Base-by-base conservation (phyloP, 495 filamentous ascomycete species). In the Evernia prunastri region DNA sequence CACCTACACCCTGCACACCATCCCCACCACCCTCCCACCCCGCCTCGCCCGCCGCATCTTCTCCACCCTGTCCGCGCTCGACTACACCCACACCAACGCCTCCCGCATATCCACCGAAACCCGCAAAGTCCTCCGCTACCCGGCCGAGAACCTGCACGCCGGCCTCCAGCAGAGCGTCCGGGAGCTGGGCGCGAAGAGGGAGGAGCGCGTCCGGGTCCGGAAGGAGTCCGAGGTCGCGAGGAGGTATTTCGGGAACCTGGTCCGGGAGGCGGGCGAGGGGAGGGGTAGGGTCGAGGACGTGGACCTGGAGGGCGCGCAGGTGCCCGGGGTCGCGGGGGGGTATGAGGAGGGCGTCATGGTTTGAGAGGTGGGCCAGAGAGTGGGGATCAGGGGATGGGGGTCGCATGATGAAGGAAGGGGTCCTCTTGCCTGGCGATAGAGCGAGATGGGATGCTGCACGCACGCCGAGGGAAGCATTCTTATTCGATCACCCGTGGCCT, bases 71-170 rank as follows among this genome's bases (percentile, higher is more conserved):
- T 78, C 80, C 29, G 80, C 85, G 27, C 85, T 96, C 72, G 94
- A 98, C 77, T 98, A 97, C 72, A 88, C 92, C 15, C 95, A 98
- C 75, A 75, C 82, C 64, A 98, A 98, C 78, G 83, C 89, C 67
- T 81, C 81, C 33, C 89, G 94, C 33, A 92, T 98, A 66, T 86
- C 88, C 11, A 76, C 82, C 58, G 89, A 93, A 56, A 89, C 93
- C 36, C 89, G 93, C 59, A 89, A 91, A 71, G 89, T 96, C 23
- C 85, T 98, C 43, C 88, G 87, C 54, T 83, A 87, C 69, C 94
- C 95, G 0, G 89, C 92, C 35, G 86, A 89, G 64, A 88, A 89
- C 64, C 83, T 98, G 20, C 85, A 89, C 42, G 84, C 87, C 40
- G 87, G 86, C 63, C 80, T 98, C 59, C 85, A 91, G 66, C 87